phyloP scores from a whole-genome alignment of 257 asterid genomes.

The Galeopsis tetrahit region DNA sequence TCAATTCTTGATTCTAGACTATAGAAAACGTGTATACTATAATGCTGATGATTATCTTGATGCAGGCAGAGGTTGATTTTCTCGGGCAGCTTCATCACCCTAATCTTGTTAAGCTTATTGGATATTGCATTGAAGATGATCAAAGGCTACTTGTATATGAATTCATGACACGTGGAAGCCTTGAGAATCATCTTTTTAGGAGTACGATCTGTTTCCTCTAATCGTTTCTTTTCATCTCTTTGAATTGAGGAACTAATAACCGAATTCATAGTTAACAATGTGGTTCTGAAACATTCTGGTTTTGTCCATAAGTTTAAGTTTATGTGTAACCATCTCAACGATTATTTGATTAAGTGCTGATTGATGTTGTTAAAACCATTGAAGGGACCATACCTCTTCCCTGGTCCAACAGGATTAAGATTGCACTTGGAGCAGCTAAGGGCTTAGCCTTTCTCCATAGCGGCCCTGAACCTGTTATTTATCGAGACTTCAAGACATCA shows the following conservation, averaged over 20 bases:
- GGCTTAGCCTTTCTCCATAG: constrained; percentile 91
- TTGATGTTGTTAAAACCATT: constrained; percentile 38
- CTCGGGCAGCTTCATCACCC: constrained; percentile 97
- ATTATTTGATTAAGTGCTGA: not conserved
- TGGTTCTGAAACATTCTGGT: not conserved
- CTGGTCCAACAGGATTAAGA: constrained; percentile 88
- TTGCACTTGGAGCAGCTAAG: constrained; percentile 95
- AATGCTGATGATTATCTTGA: constrained; percentile 27
- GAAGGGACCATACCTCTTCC: constrained; percentile 96
- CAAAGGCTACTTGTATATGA: constrained; percentile 93
- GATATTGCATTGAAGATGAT: constrained; percentile 92
- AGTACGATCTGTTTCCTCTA: constrained; percentile 34
- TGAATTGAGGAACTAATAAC: not conserved
- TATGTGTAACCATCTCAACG: not conserved
- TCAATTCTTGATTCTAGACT: constrained; percentile 37
- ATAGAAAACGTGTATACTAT: constrained; percentile 8
- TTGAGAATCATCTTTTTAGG: constrained; percentile 90
- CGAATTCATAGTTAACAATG: not conserved
- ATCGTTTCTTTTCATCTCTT: not conserved
- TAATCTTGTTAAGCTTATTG: constrained; percentile 88
- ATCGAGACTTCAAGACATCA: constrained; percentile 95
- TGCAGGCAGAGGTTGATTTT: constrained; percentile 96
- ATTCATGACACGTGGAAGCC: constrained; percentile 98
- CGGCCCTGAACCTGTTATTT: constrained; percentile 87
- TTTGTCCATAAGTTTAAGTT: not conserved